Base-by-base conservation (phyloP, 139 green algal species). In the Auxenochlorella protothecoides region DNA sequence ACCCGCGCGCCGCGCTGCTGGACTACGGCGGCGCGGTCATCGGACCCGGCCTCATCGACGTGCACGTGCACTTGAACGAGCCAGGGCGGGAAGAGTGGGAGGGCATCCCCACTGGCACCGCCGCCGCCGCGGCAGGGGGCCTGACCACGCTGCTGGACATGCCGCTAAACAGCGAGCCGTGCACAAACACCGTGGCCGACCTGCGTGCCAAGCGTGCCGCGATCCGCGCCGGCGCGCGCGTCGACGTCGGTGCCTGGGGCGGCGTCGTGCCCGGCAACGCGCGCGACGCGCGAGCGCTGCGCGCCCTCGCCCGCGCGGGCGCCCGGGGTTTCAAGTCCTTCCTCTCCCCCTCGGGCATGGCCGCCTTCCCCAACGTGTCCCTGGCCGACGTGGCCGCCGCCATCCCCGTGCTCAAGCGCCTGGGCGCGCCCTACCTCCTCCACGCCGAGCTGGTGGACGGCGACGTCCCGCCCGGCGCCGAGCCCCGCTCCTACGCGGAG, bases 61-160 rank as follows among this genome's bases (percentile, higher is more conserved):
- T 92, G 52, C 93, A 98, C 72, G 85, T 90, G 44, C 93, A 98
- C 85, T 75, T 97, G 68, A 95, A 98, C 76, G 90, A 97, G 85
- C 93, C 93, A 4, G 93, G 93, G 4, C 69, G 92, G 6, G 79
- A 78, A 44, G 81, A 96, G 2, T 98, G 93, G 93, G 93, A 98
- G 83, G 93, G 93, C 27, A 83, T 96, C 5, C 64, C 56, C 5
- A 89, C 86, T 0, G 93, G 80, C 12, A 98, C 93, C 2, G 59
- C 44, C 8, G 91, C 91, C n/a, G 93, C 93, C 5, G 91, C 86
- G 7, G 83, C 84, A 2, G 93, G 94, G 3, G 93, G 93, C 51
- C 73, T 96, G 44, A 97, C 93, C 13, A 96, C 88, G 0, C 57
- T 97, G 3, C 76, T 98, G 4, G 93, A 98, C 78, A 98, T 98